Evolutionary conservation across 345 rosid genomes (phyloP).

Genomic region (Aegle marmelos): DNA sequence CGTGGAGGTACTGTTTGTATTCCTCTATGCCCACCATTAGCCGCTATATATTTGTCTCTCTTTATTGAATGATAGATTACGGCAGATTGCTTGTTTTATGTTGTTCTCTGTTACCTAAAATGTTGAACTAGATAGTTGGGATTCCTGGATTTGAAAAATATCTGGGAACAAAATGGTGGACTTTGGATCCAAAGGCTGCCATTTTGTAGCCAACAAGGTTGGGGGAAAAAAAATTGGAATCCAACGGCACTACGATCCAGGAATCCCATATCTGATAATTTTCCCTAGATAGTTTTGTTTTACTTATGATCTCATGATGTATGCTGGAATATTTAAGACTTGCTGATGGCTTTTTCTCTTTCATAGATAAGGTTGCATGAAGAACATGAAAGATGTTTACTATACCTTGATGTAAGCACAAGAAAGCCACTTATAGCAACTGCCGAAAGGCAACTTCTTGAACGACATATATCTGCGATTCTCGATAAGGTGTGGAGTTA

Average conservation of each 20-base stretch:
- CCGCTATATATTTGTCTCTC: neutral
- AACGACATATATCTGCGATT: conserved; percentile 79
- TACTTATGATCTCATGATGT: neutral
- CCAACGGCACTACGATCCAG: too few species aligned
- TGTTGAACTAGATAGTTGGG: neutral
- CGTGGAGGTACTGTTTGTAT: conserved; percentile 67
- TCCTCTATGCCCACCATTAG: neutral
- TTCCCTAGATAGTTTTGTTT: neutral
- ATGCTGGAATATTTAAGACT: neutral
- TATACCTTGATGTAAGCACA: conserved; percentile 81
- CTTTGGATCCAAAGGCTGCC: too few species aligned
- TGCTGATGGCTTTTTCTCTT: conserved; percentile 20
- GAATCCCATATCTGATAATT: too few species aligned
- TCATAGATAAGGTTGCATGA: conserved; percentile 88
- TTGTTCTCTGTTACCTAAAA: neutral
- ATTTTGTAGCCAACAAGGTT: too few species aligned
- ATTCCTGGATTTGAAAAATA: too few species aligned
- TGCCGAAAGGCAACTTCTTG: conserved; percentile 84
- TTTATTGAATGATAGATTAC: neutral
- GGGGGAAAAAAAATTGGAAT: too few species aligned
- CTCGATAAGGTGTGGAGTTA: conserved; percentile 72
- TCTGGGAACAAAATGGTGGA: too few species aligned
- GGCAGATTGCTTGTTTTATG: neutral
- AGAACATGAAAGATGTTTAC: conserved; percentile 93
- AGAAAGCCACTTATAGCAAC: conserved; percentile 83